Evolutionary conservation across 352 stramenopile genomes (phyloP), one percentile per base, ranked within the genome.

Genomic region (Globisporangium perplexum): DNA sequence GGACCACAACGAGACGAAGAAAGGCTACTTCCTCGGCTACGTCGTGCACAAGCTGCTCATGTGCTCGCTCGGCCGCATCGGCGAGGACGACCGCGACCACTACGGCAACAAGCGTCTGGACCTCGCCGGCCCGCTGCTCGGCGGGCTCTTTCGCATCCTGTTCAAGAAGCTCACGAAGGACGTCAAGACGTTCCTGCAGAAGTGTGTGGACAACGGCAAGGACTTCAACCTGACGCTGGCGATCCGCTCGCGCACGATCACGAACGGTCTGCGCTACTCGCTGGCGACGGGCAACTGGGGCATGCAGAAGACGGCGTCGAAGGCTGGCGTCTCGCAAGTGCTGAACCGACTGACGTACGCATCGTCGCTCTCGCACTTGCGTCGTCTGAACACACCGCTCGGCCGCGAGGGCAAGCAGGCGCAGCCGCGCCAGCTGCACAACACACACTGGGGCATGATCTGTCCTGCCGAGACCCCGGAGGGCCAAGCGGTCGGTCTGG

Each of bases 371-470:
- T 99, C 95, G 31, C 96, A 99, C 69, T 89, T 99, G 66, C 88
- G 97, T 81, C 95, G 98, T 52, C 85, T 98, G 59, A 99, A 99
- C 77, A 99, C 97, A 33, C 97, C 97, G 11, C 79, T 99, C n/a
- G 97, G 96, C 4, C 86, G 96, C 60, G 98, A 98, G 69, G 97
- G 97, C 63, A 99, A 99, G 68, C 95, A 99, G 50, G 96, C 97
- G 17, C 98, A 99, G 72, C 98, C 98, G 51, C 95, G 98, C 66
- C 96, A 99, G 75, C 76, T 99, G 28, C 98, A 99, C 80, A 99
- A 99, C 72, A 99, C 97, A 53, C 98, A 99, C 74, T 99, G 97
- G 97, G 98, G 98, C 42, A 99, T 99, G 95, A 98, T 99, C 38
- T 99, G 98, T 83, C 86, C 83, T 0, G 93, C 92, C 33, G 94